Evolutionary conservation across 169 alveolate species (phyloP).

Genomic region (Eimeria sp.): DNA sequence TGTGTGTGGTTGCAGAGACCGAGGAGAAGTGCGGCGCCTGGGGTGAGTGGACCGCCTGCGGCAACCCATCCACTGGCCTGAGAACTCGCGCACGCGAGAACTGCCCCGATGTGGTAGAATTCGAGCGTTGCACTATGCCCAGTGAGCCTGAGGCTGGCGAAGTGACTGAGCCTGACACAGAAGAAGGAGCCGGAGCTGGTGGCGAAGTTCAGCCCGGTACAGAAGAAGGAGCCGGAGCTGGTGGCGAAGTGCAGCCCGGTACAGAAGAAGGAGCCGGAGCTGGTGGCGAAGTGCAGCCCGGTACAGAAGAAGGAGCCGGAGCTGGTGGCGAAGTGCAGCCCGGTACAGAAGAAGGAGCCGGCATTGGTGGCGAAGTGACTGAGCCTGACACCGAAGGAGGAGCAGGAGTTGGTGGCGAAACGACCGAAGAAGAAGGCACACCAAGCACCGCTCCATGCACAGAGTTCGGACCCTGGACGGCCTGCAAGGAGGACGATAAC

Average conservation of each 20-base stretch:
- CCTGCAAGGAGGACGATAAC: not conserved
- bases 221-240: not conserved
- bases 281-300: not conserved
- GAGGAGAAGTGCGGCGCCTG: constrained; percentile 63
- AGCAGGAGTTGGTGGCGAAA: not conserved
- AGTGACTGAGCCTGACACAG: not conserved
- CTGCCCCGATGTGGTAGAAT: constrained; percentile 32
- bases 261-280: not conserved
- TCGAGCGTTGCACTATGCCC: constrained; percentile 51
- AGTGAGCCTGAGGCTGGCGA: not conserved
- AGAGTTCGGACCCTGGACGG: constrained; percentile 54
- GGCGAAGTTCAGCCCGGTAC: not conserved
- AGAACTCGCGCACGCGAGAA: not conserved
- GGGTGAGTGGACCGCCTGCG: constrained; percentile 65
- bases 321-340: not conserved
- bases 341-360: not conserved
- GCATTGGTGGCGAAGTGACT: not conserved
- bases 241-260: not conserved
- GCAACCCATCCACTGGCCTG: constrained; percentile 19
- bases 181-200: not conserved
- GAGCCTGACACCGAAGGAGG: not conserved
- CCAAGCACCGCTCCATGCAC: not conserved
- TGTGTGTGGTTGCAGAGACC: not conserved
- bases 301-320: not conserved
- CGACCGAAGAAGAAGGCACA: not conserved